Evolutionary conservation across 257 asterid genomes (phyloP), one percentile per base, ranked within the genome.

Genomic region (Capsicum pubescens): DNA sequence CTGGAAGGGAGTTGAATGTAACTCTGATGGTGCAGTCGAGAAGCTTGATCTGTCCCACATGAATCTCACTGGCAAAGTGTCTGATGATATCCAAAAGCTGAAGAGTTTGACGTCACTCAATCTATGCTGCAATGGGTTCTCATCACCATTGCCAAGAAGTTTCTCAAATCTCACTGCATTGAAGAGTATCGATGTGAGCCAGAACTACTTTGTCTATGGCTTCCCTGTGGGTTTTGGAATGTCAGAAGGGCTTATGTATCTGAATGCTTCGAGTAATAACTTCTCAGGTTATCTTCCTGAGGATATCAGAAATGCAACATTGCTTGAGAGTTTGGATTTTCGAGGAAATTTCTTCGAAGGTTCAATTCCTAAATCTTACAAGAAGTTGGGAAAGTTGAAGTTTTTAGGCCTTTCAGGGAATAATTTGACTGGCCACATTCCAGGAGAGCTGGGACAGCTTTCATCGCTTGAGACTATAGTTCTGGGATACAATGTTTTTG

Each of bases 361-460:
- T 9, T 86, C 93, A 1, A 91, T 94, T 85, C 97, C 98, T 0
- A 86, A 39, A 58, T 85, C 83, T 57, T 94, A 89, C 89, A 87
- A 36, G 91, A 91, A 82, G 58, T 79, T 94, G 89, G 80, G 57
- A 63, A 89, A 83, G 13, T 35, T 94, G 87, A 93, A 82, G 90
- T 94, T 88, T 87, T 94, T 94, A 67, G 98, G 98, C 50, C 93
- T 94, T 35, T 94, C 98, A 0, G 97, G 97, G 50, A 93, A 93
- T 69, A 93, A 91, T 83, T 90, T 93, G 32, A 87, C 91, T 1
- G 95, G 94, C 13, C 52, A 46, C 61, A 87, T 93, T 82, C 94
- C 95, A 12, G 52, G 83, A 0, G 97, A 93, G 90, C 79, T 93
- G 9, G 95, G 97, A 16, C 76, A 91, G 54, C 89, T 93, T 84